phyloP scores from a whole-genome alignment of 148 eudicot species.

The Rhododendron simsii region DNA sequence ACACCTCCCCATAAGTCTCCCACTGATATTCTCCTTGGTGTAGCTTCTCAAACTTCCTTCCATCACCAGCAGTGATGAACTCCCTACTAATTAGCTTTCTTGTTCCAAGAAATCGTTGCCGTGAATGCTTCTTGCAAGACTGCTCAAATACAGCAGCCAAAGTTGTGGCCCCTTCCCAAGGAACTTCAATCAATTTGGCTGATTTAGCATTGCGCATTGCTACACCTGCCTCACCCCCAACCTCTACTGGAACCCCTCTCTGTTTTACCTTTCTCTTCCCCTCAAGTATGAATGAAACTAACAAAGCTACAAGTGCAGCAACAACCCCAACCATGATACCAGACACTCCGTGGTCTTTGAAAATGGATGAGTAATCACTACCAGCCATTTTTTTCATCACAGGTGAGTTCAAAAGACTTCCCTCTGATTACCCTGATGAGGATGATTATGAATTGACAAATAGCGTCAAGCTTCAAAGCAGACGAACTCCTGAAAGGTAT shows the following conservation, averaged over 20 bases:
- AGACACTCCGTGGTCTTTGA: conserved; percentile 45
- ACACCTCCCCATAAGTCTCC: conserved; percentile 73
- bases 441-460: conserved; percentile 12
- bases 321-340: conserved; percentile 47
- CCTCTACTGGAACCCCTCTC: conserved; percentile 71
- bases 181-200: conserved; percentile 58
- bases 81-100: conserved; percentile 62
- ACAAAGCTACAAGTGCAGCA: conserved; percentile 50
- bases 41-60: conserved; percentile 92
- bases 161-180: conserved; percentile 90
- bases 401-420: conserved; percentile 26
- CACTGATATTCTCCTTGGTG: conserved; percentile 86
- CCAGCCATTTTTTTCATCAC: conserved; percentile 27
- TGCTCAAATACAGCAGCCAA: conserved; percentile 87
- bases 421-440: conserved; percentile 38
- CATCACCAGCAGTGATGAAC: conserved; percentile 58
- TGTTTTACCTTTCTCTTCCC: conserved; percentile 60
- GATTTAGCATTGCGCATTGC: conserved; percentile 73
- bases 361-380: conserved; percentile 24
- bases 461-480: conserved; percentile 9
- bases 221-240: conserved; percentile 69
- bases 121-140: conserved; percentile 66
- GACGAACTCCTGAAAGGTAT: neutral
- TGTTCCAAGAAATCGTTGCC: conserved; percentile 61
- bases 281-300: conserved; percentile 42